Evolutionary conservation across 2,329 filamentous ascomycete species (phyloP).

Genomic region (Cladosporium sp.): DNA sequence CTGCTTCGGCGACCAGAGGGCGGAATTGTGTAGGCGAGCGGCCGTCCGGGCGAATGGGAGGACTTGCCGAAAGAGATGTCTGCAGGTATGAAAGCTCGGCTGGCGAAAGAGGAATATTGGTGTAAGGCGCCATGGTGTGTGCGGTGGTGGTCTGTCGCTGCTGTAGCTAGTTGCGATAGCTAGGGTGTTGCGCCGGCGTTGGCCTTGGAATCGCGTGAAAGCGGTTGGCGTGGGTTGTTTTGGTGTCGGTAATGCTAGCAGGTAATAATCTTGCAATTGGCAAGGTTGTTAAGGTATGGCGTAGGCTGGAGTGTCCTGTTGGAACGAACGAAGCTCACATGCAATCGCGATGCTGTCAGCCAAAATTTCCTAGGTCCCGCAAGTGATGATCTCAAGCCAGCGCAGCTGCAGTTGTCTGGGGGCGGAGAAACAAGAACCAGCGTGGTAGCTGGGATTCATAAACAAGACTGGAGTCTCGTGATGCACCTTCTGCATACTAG

Average conservation of each 20-base stretch:
- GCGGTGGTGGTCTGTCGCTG: not conserved
- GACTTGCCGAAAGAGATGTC: conserved; percentile 72
- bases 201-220: too few relatives aligned
- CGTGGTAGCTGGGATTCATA: too few relatives aligned
- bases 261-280: too few relatives aligned
- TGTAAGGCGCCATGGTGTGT: conserved; percentile 52
- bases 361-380: conserved; percentile 5
- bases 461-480: too few relatives aligned
- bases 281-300: not conserved
- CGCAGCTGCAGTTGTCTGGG: too few relatives aligned
- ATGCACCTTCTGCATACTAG: too few relatives aligned
- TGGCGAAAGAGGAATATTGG: conserved; percentile 74
- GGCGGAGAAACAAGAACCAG: too few relatives aligned
- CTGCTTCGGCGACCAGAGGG: conserved; percentile 82
- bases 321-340: not conserved
- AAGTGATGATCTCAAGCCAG: too few relatives aligned
- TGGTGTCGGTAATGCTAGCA: too few relatives aligned
- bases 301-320: not conserved
- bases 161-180: not conserved
- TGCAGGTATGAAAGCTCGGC: conserved; percentile 96
- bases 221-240: not conserved
- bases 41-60: conserved; percentile 86
- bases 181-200: not conserved
- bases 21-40: conserved; percentile 82
- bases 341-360: not conserved